Evolutionary conservation across 1,284 basidiomycete species (phyloP).

Genomic region (Albatrellus sp.): DNA sequence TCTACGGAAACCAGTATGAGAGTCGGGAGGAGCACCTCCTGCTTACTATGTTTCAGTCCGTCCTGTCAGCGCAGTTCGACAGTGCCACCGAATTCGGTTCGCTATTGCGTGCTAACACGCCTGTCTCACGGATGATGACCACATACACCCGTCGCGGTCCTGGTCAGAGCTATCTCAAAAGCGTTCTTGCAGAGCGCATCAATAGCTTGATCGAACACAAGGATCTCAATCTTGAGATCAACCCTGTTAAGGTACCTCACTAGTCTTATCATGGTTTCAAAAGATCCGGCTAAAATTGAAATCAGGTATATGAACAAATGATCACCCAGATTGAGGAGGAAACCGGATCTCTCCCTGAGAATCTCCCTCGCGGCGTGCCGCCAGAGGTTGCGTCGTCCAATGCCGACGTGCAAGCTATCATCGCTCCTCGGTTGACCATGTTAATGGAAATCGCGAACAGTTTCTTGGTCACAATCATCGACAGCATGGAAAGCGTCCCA

Average conservation of each 20-base stretch:
- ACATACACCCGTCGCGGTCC: constrained; percentile 97
- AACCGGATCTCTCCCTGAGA: constrained; percentile 80
- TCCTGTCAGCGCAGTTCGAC: constrained; percentile 96
- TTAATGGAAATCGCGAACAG: constrained; percentile 98
- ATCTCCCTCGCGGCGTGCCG: constrained; percentile 84
- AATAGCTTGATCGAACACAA: constrained; percentile 98
- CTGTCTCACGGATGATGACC: constrained; percentile 99
- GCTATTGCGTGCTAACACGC: constrained; percentile 93
- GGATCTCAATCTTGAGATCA: constrained; percentile 96
- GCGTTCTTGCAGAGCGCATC: constrained; percentile 92
- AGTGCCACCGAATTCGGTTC: constrained; percentile 97
- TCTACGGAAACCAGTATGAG: constrained; percentile 99
- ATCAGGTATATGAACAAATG: constrained; percentile 94
- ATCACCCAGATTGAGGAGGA: constrained; percentile 97
- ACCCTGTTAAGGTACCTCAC: constrained; percentile 78
- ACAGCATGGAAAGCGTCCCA: constrained; percentile 93
- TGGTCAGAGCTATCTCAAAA: constrained; percentile 95
- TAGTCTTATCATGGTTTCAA: neutral
- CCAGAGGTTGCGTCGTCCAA: constrained; percentile 92
- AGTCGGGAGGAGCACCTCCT: constrained; percentile 96
- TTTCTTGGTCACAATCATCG: constrained; percentile 95
- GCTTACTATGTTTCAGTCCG: constrained; percentile 98
- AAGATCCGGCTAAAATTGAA: neutral
- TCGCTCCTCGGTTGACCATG: constrained; percentile 92
- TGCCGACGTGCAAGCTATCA: constrained; percentile 92